Percentiles rank a stretch among this genome's conserved stretches.
Evolutionary conservation across 441 rosid genomes (phyloP).

Genomic region (Eugenia klotzschiana): DNA sequence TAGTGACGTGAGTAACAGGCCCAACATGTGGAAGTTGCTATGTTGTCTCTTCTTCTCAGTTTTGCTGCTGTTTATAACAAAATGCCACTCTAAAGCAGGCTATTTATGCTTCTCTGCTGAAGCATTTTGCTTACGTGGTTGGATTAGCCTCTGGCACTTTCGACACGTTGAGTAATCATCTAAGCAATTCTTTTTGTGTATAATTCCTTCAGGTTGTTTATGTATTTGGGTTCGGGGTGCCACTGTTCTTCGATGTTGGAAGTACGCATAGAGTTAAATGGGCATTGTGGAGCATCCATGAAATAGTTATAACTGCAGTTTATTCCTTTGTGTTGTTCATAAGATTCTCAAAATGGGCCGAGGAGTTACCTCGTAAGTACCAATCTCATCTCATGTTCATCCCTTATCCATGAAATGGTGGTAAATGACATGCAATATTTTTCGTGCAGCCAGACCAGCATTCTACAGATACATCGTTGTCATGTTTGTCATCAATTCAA

Average conservation of each 20-base stretch:
- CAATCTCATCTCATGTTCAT: neutral
- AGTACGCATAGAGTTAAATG: slow-evolving; percentile 21
- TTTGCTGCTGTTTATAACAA: neutral
- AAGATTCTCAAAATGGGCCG: slow-evolving; percentile 37
- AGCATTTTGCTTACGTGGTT: neutral
- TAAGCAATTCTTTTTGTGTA: neutral
- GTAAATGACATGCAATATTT: neutral
- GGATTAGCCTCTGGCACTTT: neutral
- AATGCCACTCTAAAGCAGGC: neutral
- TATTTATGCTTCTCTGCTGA: neutral
- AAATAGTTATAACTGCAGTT: slow-evolving; percentile 21
- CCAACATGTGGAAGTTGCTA: neutral
- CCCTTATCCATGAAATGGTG: neutral
- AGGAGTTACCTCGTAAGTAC: slow-evolving; percentile 36
- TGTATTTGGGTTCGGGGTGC: slow-evolving; percentile 33
- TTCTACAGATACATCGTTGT: slow-evolving; percentile 36
- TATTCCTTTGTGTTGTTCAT: slow-evolving; percentile 35
- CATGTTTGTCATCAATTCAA: slow-evolving; percentile 25
- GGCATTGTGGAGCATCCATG: slow-evolving; percentile 36
- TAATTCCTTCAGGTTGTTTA: slow-evolving; percentile 23
- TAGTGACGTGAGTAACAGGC: neutral
- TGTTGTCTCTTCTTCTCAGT: neutral
- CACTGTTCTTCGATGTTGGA: slow-evolving; percentile 21
- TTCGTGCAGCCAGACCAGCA: slow-evolving; percentile 33
- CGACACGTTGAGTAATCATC: neutral